phyloP scores from a whole-genome alignment of 1,284 basidiomycete species.

The Melanopsichium pennsylvanicum region DNA sequence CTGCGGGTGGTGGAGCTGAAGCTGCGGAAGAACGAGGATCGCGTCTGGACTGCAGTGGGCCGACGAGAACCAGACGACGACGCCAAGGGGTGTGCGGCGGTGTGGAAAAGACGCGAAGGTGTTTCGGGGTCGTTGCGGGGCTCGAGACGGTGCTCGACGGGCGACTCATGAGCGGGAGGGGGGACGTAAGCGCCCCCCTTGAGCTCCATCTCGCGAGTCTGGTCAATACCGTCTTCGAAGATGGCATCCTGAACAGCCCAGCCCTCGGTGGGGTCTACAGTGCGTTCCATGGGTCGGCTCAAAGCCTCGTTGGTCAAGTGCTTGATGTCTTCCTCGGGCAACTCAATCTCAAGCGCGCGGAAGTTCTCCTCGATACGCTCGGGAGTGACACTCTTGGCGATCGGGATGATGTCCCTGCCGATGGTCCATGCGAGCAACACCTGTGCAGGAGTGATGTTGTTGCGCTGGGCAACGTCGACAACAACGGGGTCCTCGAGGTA shows the following conservation, averaged over 20 bases:
- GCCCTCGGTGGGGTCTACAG: conserved; percentile 52
- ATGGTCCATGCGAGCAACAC: conserved; percentile 55
- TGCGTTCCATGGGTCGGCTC: conserved; percentile 50
- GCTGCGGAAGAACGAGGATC: conserved; percentile 36
- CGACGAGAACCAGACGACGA: conserved; percentile 22
- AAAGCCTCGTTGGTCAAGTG: conserved; percentile 54
- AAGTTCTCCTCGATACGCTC: conserved; percentile 56
- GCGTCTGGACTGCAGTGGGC: conserved; percentile 48
- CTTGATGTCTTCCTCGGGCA: conserved; percentile 52
- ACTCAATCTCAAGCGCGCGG: conserved; percentile 31
- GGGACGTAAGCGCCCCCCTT: conserved; percentile 47
- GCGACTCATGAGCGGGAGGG: conserved; percentile 48
- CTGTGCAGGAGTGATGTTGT: conserved; percentile 57
- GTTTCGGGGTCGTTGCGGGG: conserved; percentile 52
- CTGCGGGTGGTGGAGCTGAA: conserved; percentile 44
- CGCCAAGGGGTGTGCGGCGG: conserved; percentile 35
- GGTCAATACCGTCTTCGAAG: conserved; percentile 59
- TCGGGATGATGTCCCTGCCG: conserved; percentile 53
- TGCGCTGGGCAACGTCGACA: conserved; percentile 51
- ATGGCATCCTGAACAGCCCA: conserved; percentile 58
- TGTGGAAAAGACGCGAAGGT: conserved; percentile 36
- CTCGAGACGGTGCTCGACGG: conserved; percentile 50
- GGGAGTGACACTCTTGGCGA: conserved; percentile 48
- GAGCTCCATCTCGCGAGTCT: conserved; percentile 50
- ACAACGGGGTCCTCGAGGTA: conserved; percentile 52